Evolutionary conservation across 208 protist species (phyloP).

Genomic region (Phytomonas sp.): DNA sequence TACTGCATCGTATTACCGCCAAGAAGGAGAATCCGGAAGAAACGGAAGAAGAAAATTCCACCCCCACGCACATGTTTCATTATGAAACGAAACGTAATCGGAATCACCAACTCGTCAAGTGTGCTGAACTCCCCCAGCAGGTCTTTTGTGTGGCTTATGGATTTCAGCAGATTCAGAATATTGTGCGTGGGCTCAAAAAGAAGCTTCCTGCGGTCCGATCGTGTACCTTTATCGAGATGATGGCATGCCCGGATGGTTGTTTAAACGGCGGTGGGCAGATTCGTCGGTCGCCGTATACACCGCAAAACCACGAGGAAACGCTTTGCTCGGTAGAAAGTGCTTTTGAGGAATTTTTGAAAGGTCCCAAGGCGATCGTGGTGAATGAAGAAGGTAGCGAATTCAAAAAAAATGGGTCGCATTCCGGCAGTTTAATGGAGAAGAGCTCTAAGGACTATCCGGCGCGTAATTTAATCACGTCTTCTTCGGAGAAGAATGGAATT

Average conservation of each 20-base stretch:
- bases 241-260: conserved; percentile 96
- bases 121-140: conserved; percentile 23
- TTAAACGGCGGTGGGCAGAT: conserved; percentile 96
- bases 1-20: not conserved
- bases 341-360: not conserved
- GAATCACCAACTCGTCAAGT: conserved; percentile 58
- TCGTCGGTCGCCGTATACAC: conserved; percentile 5
- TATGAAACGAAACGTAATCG: conserved; percentile 60
- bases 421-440: not conserved
- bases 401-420: not conserved
- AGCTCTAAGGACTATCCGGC: not conserved
- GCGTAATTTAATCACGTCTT: not conserved
- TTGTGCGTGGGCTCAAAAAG: conserved; percentile 91
- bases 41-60: not conserved
- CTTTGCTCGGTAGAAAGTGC: not conserved
- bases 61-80: conserved; percentile 11
- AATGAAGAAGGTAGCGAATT: not conserved
- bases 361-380: not conserved
- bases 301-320: not conserved
- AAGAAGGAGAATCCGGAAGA: no score
- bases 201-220: conserved; percentile 26
- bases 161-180: conserved; percentile 98
- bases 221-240: conserved; percentile 95
- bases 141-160: conserved; percentile 91
- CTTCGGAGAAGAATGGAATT: not conserved